Conservation (phyloP, 768 basidiomycete species). For the Ramaria rubella region DNA sequence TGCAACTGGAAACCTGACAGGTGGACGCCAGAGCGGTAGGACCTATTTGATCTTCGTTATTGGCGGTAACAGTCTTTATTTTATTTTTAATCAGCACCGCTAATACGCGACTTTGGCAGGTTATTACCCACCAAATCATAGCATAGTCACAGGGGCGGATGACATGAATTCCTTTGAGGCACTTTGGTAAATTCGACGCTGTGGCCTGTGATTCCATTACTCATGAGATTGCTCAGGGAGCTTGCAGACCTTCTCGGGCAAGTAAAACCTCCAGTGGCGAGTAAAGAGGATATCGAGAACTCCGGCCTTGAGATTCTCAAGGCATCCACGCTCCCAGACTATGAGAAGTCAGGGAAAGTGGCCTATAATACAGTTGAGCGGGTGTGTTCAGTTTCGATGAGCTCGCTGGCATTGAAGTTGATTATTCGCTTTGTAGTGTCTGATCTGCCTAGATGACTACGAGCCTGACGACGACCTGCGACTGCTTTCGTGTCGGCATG, state of each 20-base stretch:
- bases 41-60: constrained; percentile 91
- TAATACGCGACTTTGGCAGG: constrained; percentile 36
- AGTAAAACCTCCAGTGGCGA: constrained; percentile 74
- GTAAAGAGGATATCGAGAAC: constrained; percentile 79
- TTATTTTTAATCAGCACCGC: constrained; percentile 10
- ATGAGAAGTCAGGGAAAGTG: constrained; percentile 57
- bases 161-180: constrained; percentile 77
- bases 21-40: constrained; percentile 25
- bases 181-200: constrained; percentile 43
- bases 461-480: constrained; percentile 69
- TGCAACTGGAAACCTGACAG: background rate
- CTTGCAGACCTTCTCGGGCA: constrained; percentile 80
- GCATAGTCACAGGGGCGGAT: constrained; percentile 74
- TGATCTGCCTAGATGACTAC: constrained; percentile 88
- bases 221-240: constrained; percentile 40
- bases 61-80: constrained; percentile 45
- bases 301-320: constrained; percentile 76
- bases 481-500: constrained; percentile 76
- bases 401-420: background rate
- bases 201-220: background rate
- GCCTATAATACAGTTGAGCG: constrained; percentile 73
- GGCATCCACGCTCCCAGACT: constrained; percentile 35
- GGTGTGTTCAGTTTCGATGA: constrained; percentile 38
- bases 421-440: constrained; percentile 41
- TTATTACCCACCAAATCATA: constrained; percentile 89